phyloP scores from a whole-genome alignment of 768 basidiomycete genomes.

The Lactifluus rugatus region DNA sequence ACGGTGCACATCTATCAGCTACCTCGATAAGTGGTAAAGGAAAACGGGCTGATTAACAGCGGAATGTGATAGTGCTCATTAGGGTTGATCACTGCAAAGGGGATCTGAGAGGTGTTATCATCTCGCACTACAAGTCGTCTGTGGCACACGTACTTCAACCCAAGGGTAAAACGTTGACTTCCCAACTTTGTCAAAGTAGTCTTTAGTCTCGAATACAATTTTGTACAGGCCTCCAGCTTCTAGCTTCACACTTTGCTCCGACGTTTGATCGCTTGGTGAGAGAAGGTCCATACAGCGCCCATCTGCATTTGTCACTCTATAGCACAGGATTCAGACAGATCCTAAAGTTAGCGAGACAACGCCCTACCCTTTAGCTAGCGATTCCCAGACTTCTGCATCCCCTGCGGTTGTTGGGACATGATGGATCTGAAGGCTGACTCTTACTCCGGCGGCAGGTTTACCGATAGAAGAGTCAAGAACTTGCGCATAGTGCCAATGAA shows the following conservation, averaged over 20 bases:
- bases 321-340: conserved; percentile 10
- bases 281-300: conserved; percentile 78
- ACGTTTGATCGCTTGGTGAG: conserved; percentile 41
- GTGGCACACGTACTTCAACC: conserved; percentile 57
- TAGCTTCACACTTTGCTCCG: conserved; percentile 37
- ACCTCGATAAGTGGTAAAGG: conserved; percentile 89
- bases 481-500: conserved; percentile 24
- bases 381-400: conserved; percentile 38
- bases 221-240: conserved; percentile 61
- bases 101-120: conserved; percentile 37
- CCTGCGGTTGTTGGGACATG: conserved; percentile 25
- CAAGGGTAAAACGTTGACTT: conserved; percentile 79
- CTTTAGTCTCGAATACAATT: conserved; percentile 72
- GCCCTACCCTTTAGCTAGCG: conserved; percentile 50
- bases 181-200: conserved; percentile 61
- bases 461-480: conserved; percentile 84
- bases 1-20: conserved; percentile 35
- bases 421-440: conserved; percentile 50
- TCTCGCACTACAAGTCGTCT: neutral
- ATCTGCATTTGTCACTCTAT: conserved; percentile 66
- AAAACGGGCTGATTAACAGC: conserved; percentile 83
- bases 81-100: conserved; percentile 62
- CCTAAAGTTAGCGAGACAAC: neutral
- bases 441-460: conserved; percentile 65
- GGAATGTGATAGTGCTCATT: conserved; percentile 87